Evolutionary conservation across 1,139 yeast species (phyloP), one percentile per base, ranked within the genome.

Genomic region (Scheffersomyces lignicola): DNA sequence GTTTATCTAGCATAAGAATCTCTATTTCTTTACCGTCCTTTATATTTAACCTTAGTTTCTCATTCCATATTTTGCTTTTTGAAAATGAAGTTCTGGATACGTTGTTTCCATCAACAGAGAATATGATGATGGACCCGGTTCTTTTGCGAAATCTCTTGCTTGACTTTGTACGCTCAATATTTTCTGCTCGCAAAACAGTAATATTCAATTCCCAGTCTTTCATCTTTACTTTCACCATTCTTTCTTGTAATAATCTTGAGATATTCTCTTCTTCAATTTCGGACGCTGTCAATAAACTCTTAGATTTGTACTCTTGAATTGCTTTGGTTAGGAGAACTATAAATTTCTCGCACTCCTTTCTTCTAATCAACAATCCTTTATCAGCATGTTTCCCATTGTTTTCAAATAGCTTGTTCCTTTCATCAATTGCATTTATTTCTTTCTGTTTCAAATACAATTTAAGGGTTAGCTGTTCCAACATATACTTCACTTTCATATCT

Each of bases 131-230:
- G 7, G 28, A 24, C 16, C 16, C 28, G 16, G 10, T n/a, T 11
- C 28, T 7, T 24, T 24, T 24, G 10, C 28, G 13, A 5, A 24
- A 24, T 7, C 7, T 7, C 7, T 5, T 24, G 10, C 10, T 11
- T 11, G 28, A 18, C 16, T 8, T n/a, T 8, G 5, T 11, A 24
- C 16, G 28, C 5, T 8, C 5, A 7, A 24, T 24, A 24, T 11
- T 11, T 11, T 11, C 16, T 4, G 28, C 28, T 24, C 16, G 18
- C 4, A 24, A 14, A 5, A 11, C 10, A 7, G 28, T 24, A n/a
- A 24, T 24, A 8, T 16, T 24, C n/a, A 24, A 24, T 7, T 24
- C 28, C 28, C 28, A 24, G 16, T 24, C 14, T 24, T 8, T 10
- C n/a, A 11, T n/a, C 28, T 11, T 24, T 4, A 6, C 14, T n/a